Evolutionary conservation across 2,329 filamentous ascomycete species (phyloP), one percentile per base, ranked within the genome.

Genomic region (Sporothrix variecibatus): DNA sequence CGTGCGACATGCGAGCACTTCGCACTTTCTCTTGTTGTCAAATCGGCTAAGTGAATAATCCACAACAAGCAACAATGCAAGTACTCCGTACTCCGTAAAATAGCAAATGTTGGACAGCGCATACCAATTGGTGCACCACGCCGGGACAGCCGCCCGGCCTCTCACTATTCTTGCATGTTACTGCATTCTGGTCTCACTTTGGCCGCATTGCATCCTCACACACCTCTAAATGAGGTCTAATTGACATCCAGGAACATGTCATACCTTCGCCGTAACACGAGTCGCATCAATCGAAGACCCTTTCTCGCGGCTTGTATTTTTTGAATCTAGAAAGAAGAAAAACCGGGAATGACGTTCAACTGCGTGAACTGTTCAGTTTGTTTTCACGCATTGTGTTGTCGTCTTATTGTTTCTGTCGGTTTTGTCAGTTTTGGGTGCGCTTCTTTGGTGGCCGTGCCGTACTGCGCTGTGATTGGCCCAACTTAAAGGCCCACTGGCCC

Each of bases 11-110:
- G 60, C 34, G 60, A 65, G n/a, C 34, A 26, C 62, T 67, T n/a
- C 20, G 40, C 4, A 26, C 62, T 67, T 26, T 23, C 38, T n/a
- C 5, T 23, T 56, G 7, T 58, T 28, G 15, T 40, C 15, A 31
- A 28, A 58, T 71, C 69, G 67, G 67, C 31, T 56, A 70, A 70
- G 46, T 70, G 65, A 70, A 70, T 56, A 56, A 70, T 56, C 67
- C 67, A 58, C 67, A 31, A 38, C 28, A 38, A 56, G 20, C 38
- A 17, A 6, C 26, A 28, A 28, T 34, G 34, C 34, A 34, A 34
- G 34, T 34, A 34, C 34, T 34, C 34, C 34, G 34, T 34, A 34
- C 34, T 34, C 34, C 4, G 34, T 34, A 49, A 11, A 12, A 11
- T 4, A 6, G 6, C 40, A 46, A 49, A 34, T 26, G 15, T n/a